Evolutionary conservation across 345 rosid species (phyloP).

Genomic region (Linum usitatissimum): DNA sequence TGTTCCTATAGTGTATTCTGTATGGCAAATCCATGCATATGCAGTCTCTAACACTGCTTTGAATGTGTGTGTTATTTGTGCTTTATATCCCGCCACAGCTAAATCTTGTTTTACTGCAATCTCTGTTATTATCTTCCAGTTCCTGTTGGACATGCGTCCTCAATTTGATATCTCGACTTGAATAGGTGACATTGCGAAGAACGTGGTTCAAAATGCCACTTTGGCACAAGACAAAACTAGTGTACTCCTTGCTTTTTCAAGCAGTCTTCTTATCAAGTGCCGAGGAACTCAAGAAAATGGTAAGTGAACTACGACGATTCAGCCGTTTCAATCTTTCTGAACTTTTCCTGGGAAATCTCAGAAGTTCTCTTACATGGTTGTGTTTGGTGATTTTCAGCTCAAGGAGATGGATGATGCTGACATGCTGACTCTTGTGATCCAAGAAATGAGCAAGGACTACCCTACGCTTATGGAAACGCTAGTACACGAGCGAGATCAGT

Average conservation of each 20-base stretch:
- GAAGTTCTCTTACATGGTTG: background rate
- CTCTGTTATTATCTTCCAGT: too few species aligned
- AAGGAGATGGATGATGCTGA: constrained; percentile 88
- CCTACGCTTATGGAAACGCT: constrained; percentile 92
- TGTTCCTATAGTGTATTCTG: too few species aligned
- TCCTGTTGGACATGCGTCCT: too few species aligned
- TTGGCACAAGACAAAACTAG: constrained; percentile 69
- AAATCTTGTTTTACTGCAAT: too few species aligned
- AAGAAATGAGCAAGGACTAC: constrained; percentile 96
- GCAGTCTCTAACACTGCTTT: background rate
- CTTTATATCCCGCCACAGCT: too few species aligned
- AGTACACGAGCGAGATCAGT: constrained; percentile 96
- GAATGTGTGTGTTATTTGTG: background rate
- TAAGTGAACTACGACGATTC: constrained; percentile 12
- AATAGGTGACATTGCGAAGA: constrained; percentile 66
- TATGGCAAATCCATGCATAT: background rate
- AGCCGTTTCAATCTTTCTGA: background rate
- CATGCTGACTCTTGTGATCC: constrained; percentile 91
- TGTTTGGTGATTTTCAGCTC: constrained; percentile 37
- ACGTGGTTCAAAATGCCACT: constrained; percentile 86
- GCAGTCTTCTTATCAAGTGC: constrained; percentile 72
- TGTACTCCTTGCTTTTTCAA: constrained; percentile 58
- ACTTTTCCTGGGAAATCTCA: constrained; percentile 4
- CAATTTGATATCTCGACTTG: constrained; percentile 7
- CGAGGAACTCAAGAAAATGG: constrained; percentile 78